Base-by-base conservation (phyloP, 257 asterid species). In the Fraxinus americana region DNA sequence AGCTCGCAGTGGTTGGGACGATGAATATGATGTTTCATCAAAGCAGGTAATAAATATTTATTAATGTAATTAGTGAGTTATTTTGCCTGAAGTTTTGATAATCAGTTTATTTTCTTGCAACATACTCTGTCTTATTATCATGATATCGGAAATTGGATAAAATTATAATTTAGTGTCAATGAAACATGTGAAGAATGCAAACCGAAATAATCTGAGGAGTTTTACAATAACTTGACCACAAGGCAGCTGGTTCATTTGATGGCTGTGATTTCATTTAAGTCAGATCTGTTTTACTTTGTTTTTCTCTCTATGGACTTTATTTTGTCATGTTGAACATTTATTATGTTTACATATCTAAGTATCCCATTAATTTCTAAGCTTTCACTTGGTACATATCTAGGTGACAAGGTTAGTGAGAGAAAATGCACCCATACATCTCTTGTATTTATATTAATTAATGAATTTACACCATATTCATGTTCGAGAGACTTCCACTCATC, bases 1-100 rank as follows among this genome's bases (percentile, higher is more conserved):
- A 84, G 99, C 94, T 77, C 93, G 78, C 68, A 80, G 79, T 81
- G 97, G 99, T 77, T 95, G 98, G 99, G 93, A 89, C 82, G 89
- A 84, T 65, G 99, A 93, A 79, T 95, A 88, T 78, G 93, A 89
- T 36, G 88, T 83, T 85, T 93, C 99, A 30, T 91, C 93, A 36
- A 91, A 89, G 86, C 99, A 91, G 96, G 99, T 95, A 80, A 72
- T n/a, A 7, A 54, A 54, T 54, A 36, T 23, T 21, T 61, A 61
- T 25, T 61, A 21, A 7, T 61, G 30, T 21, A 30, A 13, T 21
- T 23, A 21, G 34, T 61, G 34, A 21, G 16, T 23, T 21, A 7
- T 7, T 23, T 61, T 61, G 32, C 68, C 4, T 7, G 27, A 19
- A 43, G 52, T 43, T 43, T 43, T 43, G 52, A 43, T 43, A 16